phyloP scores from a whole-genome alignment of 2,329 filamentous ascomycete genomes.

The Neurospora crassa region DNA sequence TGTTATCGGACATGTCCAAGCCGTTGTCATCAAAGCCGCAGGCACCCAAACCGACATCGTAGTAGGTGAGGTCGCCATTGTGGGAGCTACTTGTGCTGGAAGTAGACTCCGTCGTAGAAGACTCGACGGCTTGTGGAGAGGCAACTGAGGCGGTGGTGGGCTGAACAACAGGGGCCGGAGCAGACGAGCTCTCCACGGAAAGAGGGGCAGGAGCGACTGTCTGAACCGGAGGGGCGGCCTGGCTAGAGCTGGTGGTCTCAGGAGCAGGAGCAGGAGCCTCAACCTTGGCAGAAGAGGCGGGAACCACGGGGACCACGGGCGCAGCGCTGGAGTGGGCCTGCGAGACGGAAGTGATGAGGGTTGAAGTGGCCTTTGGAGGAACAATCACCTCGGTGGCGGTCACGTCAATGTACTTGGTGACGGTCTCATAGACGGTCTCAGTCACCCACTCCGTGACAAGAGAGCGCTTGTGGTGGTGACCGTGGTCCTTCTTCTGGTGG shows the following conservation, averaged over 20 bases:
- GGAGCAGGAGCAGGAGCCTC: conserved; percentile 12
- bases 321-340: conserved; percentile 7
- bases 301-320: conserved; percentile 1
- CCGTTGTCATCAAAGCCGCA: conserved; percentile 57
- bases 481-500: conserved; percentile 14
- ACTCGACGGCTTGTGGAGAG: conserved; percentile 12
- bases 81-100: conserved; percentile 24
- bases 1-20: conserved; percentile 41
- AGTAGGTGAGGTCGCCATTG: conserved; percentile 66
- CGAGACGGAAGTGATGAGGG: conserved; percentile 16
- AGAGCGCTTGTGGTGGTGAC: conserved; percentile 29
- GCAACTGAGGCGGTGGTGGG: conserved; percentile 16
- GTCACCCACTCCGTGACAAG: conserved; percentile 35
- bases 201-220: conserved; percentile 16
- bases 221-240: conserved; percentile 16
- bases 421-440: conserved; percentile 41
- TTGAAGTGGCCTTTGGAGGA: conserved; percentile 17
- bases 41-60: conserved; percentile 55
- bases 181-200: conserved; percentile 7
- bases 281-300: conserved; percentile 13
- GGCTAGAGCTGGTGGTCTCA: conserved; percentile 18
- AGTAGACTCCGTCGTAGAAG: conserved; percentile 16
- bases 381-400: conserved; percentile 37
- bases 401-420: conserved; percentile 39
- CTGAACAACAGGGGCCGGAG: conserved; percentile 14